Evolutionary conservation across 1,284 basidiomycete genomes (phyloP), one percentile per base, ranked within the genome.

Genomic region (Pisolithus thermaeus): DNA sequence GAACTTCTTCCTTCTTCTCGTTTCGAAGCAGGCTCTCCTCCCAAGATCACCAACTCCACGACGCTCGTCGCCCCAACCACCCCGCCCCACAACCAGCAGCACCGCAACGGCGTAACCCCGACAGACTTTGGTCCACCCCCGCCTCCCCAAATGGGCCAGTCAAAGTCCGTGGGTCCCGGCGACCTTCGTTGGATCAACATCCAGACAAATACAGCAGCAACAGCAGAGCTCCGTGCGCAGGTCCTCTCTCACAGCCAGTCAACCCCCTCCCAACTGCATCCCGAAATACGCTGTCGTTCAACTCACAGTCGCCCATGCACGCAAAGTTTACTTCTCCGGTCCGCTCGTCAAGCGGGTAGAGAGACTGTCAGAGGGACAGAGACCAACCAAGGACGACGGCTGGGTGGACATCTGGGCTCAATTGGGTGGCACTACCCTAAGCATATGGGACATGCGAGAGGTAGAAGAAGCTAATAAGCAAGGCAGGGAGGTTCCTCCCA

Each of bases 331-430:
- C 68, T 88, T 83, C 66, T 90, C 88, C 14, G 89, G 88, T 5
- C 86, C 84, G n/a, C 78, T 91, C 28, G 72, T 87, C 16, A 82
- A 84, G 42, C 76, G 77, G n/a, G 70, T 84, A 60, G 90, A 87
- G 70, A 82, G 82, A 55, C 84, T 79, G 55, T 76, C 88, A 4
- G 89, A 92, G 61, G 90, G 91, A 8, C 80, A 84, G 55, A 77
- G 78, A 62, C 77, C 88, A 45, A 60, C 74, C 58, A 83, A 84
- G 65, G 81, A 93, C 59, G 86, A 92, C 28, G 87, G 88, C n/a
- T 95, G 92, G 92, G 76, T 79, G 7, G 81, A 91, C n/a, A 86
- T 96, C 8, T 96, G 92, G 92, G 89, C 90, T 1, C 94, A 97
- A 71, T 76, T 97, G 27, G 89, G 90, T 41, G 94, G 94, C 5